phyloP scores from a whole-genome alignment of 2,329 filamentous ascomycete species.

The Colletotrichum shisoi region DNA sequence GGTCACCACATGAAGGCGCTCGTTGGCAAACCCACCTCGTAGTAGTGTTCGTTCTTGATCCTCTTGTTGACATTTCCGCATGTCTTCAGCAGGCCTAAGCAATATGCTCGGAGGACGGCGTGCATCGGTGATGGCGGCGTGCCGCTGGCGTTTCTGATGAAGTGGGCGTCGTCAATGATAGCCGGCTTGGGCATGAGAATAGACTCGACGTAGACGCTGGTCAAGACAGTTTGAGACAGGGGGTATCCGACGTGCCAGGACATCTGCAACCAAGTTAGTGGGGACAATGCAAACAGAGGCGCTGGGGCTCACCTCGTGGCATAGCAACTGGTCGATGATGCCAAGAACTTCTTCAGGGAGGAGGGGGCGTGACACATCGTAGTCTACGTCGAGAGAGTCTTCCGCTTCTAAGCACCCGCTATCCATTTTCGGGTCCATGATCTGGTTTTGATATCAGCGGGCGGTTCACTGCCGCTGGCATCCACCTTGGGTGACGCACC shows the following conservation, averaged over 20 bases:
- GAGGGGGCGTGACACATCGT: slow-evolving; percentile 73
- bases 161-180: slow-evolving; percentile 70
- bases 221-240: slow-evolving; percentile 92
- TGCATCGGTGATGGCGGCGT: slow-evolving; percentile 57
- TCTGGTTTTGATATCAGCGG: slow-evolving; percentile 61
- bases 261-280: slow-evolving; percentile 65
- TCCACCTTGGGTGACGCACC: slow-evolving; percentile 52
- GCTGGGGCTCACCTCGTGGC: slow-evolving; percentile 72
- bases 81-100: slow-evolving; percentile 81
- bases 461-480: neutral
- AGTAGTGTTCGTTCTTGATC: slow-evolving; percentile 85
- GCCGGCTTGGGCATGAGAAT: slow-evolving; percentile 75
- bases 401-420: slow-evolving; percentile 82
- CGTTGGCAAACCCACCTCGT: slow-evolving; percentile 70
- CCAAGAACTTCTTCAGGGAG: slow-evolving; percentile 83
- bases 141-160: slow-evolving; percentile 53
- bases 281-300: neutral
- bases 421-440: slow-evolving; percentile 99
- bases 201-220: slow-evolving; percentile 87
- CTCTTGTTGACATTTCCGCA: slow-evolving; percentile 80
- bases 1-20: neutral
- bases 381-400: slow-evolving; percentile 83
- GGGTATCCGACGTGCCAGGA: slow-evolving; percentile 97
- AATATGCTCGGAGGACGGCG: slow-evolving; percentile 81
- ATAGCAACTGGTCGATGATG: slow-evolving; percentile 92